phyloP scores from a whole-genome alignment of 768 basidiomycete species.

The Podaxis rugospora region DNA sequence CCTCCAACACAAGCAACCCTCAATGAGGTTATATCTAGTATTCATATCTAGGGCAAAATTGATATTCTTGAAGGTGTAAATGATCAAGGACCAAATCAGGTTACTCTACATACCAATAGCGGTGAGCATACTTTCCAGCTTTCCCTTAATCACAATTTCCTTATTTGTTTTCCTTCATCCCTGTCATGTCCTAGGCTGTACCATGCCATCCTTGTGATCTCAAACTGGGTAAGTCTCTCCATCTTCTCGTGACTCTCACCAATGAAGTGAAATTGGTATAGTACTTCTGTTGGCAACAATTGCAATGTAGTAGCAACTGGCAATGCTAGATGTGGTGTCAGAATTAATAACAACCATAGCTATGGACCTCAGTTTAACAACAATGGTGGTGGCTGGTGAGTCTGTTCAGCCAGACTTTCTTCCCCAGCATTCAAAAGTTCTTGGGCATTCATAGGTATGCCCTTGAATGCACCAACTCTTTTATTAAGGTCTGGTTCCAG shows the following conservation, averaged over 20 bases:
- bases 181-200: slow-evolving; percentile 29
- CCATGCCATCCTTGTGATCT: slow-evolving; percentile 33
- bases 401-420: background rate
- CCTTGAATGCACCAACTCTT: slow-evolving; percentile 42
- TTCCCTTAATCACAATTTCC: background rate
- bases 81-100: slow-evolving; percentile 43
- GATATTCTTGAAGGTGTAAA: slow-evolving; percentile 60
- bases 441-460: slow-evolving; percentile 36
- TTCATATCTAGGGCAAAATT: slow-evolving; percentile 38
- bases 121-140: slow-evolving; percentile 22
- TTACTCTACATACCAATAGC: slow-evolving; percentile 51
- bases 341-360: slow-evolving; percentile 27
- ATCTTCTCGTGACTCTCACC: background rate
- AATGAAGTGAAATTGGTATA: slow-evolving; percentile 10
- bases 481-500: slow-evolving; percentile 67
- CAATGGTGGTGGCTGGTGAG: slow-evolving; percentile 58
- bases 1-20: slow-evolving; percentile 10
- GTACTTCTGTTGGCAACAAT: slow-evolving; percentile 30
- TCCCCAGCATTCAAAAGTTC: slow-evolving; percentile 2
- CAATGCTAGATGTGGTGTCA: slow-evolving; percentile 53
- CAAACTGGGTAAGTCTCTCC: slow-evolving; percentile 33
- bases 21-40: slow-evolving; percentile 9
- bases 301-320: slow-evolving; percentile 39
- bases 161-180: background rate
- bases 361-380: slow-evolving; percentile 53